These are phyloP conservation scores for Coemansia sp. DNA, from an alignment of 192 early-diverging fungal genomes.

Conservation along the genomic window DNA sequence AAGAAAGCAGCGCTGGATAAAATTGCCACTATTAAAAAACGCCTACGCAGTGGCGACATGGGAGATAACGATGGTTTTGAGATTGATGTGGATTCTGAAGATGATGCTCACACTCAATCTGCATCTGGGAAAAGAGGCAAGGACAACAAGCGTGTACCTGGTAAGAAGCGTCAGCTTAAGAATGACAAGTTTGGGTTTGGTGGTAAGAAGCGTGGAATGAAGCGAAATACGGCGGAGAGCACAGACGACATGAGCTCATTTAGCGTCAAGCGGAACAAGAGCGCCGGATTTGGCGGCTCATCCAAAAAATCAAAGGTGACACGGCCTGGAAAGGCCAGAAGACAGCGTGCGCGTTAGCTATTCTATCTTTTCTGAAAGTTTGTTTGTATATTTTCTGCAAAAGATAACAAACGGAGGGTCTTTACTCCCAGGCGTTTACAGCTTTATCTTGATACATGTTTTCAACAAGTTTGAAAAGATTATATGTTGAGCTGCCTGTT, in stretches of 20 bases:
- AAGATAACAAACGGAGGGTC: too few relatives aligned
- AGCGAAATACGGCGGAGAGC: slow-evolving; percentile 77
- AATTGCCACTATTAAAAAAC: slow-evolving; percentile 86
- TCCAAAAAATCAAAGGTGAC: slow-evolving; percentile 29
- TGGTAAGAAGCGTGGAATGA: slow-evolving; percentile 76
- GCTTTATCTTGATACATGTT: too few relatives aligned
- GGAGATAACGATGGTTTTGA: slow-evolving; percentile 52
- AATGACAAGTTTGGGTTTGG: slow-evolving; percentile 91
- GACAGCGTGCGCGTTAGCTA: slow-evolving; percentile 21
- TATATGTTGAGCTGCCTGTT: too few relatives aligned
- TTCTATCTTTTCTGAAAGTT: too few relatives aligned
- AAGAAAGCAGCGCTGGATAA: slow-evolving; percentile 90
- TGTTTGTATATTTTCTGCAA: too few relatives aligned
- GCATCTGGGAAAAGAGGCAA: slow-evolving; percentile 6
- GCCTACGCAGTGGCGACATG: slow-evolving; percentile 59
- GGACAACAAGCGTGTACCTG: slow-evolving; percentile 26
- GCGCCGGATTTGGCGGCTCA: slow-evolving; percentile 23
- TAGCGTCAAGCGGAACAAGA: slow-evolving; percentile 50
- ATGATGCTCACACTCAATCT: slow-evolving; percentile 7
- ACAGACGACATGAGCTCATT: slow-evolving; percentile 72
- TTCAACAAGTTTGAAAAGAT: too few relatives aligned
- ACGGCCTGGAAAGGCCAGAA: slow-evolving; percentile 50
- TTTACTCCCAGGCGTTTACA: too few relatives aligned
- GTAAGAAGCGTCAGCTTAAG: slow-evolving; percentile 64
- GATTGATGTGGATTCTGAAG: slow-evolving; percentile 43